Percentiles rank a stretch among this genome's conserved stretches.
Conservation (phyloP, 768 basidiomycete species). For the Punctularia strigosozonata region DNA sequence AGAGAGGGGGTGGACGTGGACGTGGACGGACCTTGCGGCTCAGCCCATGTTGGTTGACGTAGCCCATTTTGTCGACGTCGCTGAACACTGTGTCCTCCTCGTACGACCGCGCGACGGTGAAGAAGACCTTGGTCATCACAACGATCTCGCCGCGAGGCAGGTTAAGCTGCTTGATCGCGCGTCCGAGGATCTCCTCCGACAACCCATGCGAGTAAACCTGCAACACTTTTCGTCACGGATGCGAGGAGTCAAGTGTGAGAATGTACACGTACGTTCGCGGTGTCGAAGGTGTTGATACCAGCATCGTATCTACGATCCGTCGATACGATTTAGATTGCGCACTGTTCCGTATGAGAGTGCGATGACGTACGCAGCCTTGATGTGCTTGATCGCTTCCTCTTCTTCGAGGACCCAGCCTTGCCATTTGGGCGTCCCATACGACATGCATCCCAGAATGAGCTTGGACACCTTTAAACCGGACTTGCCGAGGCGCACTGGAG, state of each 20-base stretch:
- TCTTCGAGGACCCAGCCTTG: slow-evolving; percentile 21
- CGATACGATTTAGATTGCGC: slow-evolving; percentile 6
- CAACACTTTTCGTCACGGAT: slow-evolving; percentile 18
- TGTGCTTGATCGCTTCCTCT: slow-evolving; percentile 12
- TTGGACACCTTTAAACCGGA: slow-evolving; percentile 54
- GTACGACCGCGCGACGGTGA: slow-evolving; percentile 7
- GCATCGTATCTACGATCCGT: slow-evolving; percentile 30
- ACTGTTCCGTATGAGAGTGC: no score
- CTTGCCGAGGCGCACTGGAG: slow-evolving; percentile 22
- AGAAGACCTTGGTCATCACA: slow-evolving; percentile 28
- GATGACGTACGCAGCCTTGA: slow-evolving; percentile 16
- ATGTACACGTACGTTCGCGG: slow-evolving; percentile 28
- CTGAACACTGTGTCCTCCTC: slow-evolving; percentile 1
- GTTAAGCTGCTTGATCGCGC: slow-evolving; percentile 23
- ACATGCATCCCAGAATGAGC: slow-evolving; percentile 55
- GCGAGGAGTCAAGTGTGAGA: slow-evolving; percentile 13
- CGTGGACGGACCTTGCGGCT: slow-evolving; percentile 26
- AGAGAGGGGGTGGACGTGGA: background rate
- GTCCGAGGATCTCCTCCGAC: slow-evolving; percentile 27
- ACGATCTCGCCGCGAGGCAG: slow-evolving; percentile 29
- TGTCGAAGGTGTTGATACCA: slow-evolving; percentile 57
- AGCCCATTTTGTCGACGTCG: slow-evolving; percentile 22
- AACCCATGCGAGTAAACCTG: slow-evolving; percentile 19
- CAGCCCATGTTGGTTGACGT: slow-evolving; percentile 41
- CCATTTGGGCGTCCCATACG: slow-evolving; percentile 30